These are phyloP conservation scores for Rosa hybrid DNA, from an alignment of 331 rosid species.

Conservation along the genomic window DNA sequence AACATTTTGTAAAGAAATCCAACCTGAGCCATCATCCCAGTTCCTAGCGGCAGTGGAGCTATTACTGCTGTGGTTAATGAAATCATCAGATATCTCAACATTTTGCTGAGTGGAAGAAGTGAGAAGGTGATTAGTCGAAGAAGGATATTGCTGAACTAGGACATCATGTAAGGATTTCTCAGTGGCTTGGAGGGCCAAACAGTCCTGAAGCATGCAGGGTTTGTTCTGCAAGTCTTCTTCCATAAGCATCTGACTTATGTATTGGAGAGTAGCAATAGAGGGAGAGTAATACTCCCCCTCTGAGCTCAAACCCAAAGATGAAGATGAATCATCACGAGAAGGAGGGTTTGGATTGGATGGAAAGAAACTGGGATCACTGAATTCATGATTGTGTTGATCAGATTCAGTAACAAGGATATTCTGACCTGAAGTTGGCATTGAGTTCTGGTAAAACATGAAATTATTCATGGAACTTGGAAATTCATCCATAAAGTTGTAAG, in stretches of 20 bases:
- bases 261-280: constrained; percentile 57
- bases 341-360: constrained; percentile 31
- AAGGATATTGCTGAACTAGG: constrained; percentile 53
- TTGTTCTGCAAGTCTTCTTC: constrained; percentile 52
- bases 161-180: constrained; percentile 80
- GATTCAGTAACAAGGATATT: neutral
- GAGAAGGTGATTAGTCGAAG: neutral
- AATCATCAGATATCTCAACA: neutral
- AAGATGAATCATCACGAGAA: constrained; percentile 26
- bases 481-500: neutral
- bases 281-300: constrained; percentile 5
- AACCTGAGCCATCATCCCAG: neutral
- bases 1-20: neutral
- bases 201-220: constrained; percentile 79
- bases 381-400: neutral
- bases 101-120: neutral
- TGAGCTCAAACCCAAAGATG: constrained; percentile 35
- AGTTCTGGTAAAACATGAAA: neutral
- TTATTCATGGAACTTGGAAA: neutral
- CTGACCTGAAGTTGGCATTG: neutral
- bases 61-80: neutral
- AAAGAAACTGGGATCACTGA: constrained; percentile 27
- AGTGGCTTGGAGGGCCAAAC: constrained; percentile 82
- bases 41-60: neutral
- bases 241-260: constrained; percentile 77